Base-by-base conservation (phyloP, 2,329 filamentous ascomycete species). In the Ceratocystiopsis minuta region DNA sequence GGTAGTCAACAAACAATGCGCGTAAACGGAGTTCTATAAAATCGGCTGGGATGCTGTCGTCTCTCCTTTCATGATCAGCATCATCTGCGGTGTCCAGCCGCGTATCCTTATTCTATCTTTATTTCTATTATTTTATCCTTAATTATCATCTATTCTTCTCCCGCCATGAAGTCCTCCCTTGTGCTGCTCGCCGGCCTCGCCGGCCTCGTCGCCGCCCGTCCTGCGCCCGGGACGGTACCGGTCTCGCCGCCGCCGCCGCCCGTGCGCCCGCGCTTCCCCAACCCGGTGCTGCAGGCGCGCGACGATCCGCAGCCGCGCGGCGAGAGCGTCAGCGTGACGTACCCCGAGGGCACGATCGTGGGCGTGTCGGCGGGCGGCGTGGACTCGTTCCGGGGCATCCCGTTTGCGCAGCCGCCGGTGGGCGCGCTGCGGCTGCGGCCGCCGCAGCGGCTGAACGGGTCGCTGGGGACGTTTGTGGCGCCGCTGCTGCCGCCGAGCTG, bases 371-470 rank as follows among this genome's bases (percentile, higher is more conserved):
- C 38, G 4, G 16, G n/a, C 3, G 57, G 59, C 20, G 66, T 84
- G 16, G 81, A 88, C 44, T 71, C 65, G 20, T 87, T 83, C 61
- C 74, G 70, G 43, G 80, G 77, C 17, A 83, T 90, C 43, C 82
- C 81, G 3, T 90, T 76, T 52, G 80, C 81, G 2, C 64, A 82
- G 46, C 68, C 80, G 2, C 82, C 82, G 0, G 65, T 70, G 0
- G 80, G 78, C 0, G 55, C 64, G 3, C 62, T 84, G 18, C 75
- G 83, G 15, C 67, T 90, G 32, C 77, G 70, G 53, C 77, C 79
- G 7, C 83, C 83, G 1, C 67, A 75, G 52, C 63, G 68, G 9
- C 59, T 82, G 15, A 72, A 65, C 7, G 58, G 62, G 5, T 51
- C 65, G 0, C 57, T 82, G 1, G 80, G 78, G 1, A 75, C 64